phyloP scores from a whole-genome alignment of 441 rosid genomes.

The Viola pubescens region DNA sequence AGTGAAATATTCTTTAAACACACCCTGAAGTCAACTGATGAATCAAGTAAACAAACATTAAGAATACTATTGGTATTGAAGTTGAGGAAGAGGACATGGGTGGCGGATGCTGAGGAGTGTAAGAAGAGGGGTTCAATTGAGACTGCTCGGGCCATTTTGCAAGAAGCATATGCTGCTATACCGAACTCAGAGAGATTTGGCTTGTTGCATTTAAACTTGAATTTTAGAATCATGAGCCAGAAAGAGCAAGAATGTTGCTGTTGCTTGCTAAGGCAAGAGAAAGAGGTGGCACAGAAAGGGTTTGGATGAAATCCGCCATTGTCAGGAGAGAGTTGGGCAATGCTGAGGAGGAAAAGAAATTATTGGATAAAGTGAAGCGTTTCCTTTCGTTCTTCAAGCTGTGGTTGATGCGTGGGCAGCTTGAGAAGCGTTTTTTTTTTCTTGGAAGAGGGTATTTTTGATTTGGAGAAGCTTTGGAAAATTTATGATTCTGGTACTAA shows the following conservation, averaged over 20 bases:
- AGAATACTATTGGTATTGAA: constrained; percentile 74
- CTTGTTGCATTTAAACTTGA: constrained; percentile 98
- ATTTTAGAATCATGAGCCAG: constrained; percentile 93
- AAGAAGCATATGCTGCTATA: constrained; percentile 90
- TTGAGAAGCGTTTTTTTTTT: no score
- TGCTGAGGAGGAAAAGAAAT: constrained; percentile 61
- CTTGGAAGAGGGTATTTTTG: no score
- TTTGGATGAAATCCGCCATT: constrained; percentile 97
- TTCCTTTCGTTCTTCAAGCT: no score
- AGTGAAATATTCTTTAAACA: no score
- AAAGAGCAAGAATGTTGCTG: constrained; percentile 92
- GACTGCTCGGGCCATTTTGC: constrained; percentile 91
- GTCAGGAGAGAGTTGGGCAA: constrained; percentile 89
- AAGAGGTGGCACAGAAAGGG: constrained; percentile 95
- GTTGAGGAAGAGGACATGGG: constrained; percentile 98
- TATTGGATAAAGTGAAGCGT: constrained; percentile 73
- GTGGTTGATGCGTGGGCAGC: no score
- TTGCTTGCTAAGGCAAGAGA: constrained; percentile 94
- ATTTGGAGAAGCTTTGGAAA: constrained; percentile 60
- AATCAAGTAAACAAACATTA: no score
- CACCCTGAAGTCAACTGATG: no score
- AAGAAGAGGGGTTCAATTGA: constrained; percentile 86
- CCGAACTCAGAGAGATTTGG: constrained; percentile 97
- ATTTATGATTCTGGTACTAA: constrained; percentile 59
- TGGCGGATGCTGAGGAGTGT: constrained; percentile 98